Base-by-base conservation (phyloP, 83 land plant genomes). In the Thuja plicata region DNA sequence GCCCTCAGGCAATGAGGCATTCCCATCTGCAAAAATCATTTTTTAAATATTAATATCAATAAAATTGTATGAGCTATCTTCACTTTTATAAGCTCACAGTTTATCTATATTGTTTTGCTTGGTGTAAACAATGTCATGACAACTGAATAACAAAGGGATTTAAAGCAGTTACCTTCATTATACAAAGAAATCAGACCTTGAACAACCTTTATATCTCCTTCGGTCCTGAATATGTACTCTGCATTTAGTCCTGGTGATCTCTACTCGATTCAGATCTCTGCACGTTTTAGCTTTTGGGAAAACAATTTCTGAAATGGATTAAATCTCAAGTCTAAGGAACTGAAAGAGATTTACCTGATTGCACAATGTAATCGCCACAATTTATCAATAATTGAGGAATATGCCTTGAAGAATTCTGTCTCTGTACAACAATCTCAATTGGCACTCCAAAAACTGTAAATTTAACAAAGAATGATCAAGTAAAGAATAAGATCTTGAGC, bases 361-460 rank as follows among this genome's bases (percentile, higher is more conserved):
- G 70, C 30, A 93, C 88, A 30, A 95, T 94, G 88, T 86, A 94
- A 91, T 96, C 98, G 30, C 94, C 97, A 90, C 97, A 95, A 81
- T 88, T 92, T 70, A 95, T 89, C 88, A 96, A 88, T 50, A 96
- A 88, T 74, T 90, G 86, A 38, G 98, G 98, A 87, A 94, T 81
- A 5, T 92, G 92, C 74, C 91, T 90, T 85, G 66, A 60, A 87
- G 94, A 91, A 52, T 91, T 90, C 84, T 96, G 95, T 27, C 95
- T 88, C 83, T 94, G 95, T 30, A 95, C 96, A 74, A 94, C 90
- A n/a, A 90, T 87, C 88, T 96, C 97, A 91, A 96, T 90, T 87
- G 98, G 95, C 54, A 94, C 92, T 32, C 98, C 98, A 92, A 96
- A 96, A 32, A 96, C 98, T 96, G 88, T 13, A 12, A 74, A 27